Conservation (phyloP, 768 basidiomycete genomes). For the Trametes meyenii region DNA sequence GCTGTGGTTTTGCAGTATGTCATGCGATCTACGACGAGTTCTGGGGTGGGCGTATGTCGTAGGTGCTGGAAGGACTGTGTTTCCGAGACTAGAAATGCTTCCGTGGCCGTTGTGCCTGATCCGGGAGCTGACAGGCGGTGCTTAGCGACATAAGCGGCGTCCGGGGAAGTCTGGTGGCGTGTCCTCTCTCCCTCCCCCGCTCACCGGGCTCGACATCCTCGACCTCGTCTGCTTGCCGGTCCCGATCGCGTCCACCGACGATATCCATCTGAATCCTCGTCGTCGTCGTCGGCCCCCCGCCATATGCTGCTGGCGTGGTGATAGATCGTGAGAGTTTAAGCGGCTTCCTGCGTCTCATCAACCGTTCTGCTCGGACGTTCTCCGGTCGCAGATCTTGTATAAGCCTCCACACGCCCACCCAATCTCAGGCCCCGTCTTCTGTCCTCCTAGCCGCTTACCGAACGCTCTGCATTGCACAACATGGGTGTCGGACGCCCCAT, state of each 20-base stretch:
- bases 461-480: conserved; percentile 1
- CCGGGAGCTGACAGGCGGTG: neutral
- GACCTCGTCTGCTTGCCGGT: neutral
- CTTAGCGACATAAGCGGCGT: neutral
- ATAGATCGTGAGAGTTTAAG: conserved; percentile 7
- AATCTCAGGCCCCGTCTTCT: conserved; percentile 1
- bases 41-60: neutral
- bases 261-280: too few relatives aligned
- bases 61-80: too few relatives aligned
- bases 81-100: too few relatives aligned
- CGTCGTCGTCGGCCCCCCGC: too few relatives aligned
- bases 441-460: neutral
- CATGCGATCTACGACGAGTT: neutral
- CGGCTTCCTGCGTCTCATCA: neutral
- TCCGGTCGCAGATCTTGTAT: conserved; percentile 11
- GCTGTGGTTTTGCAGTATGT: too few relatives aligned
- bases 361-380: neutral
- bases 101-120: neutral
- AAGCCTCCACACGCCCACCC: conserved; percentile 4
- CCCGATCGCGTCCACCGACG: neutral
- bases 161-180: neutral
- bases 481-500: conserved; percentile 38
- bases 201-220: too few relatives aligned
- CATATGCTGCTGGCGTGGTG: neutral
- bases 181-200: neutral